Base-by-base conservation (phyloP, 2,329 filamentous ascomycete species). In the Diaporthe destruens region DNA sequence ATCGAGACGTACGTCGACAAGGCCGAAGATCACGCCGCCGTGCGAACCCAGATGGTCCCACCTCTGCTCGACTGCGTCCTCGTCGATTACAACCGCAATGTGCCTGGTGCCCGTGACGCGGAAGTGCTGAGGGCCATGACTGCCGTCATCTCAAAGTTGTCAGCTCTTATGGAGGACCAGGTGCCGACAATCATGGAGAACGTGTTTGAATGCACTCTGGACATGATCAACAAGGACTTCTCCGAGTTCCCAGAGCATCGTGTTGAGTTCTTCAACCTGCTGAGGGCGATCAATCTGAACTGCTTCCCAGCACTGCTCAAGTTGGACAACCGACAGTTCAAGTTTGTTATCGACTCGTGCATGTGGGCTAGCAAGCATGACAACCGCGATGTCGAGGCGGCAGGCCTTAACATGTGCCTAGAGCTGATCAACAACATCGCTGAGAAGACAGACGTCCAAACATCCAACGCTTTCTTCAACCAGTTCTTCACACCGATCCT, bases 351-450 rank as follows among this genome's bases (percentile, higher is more conserved):
- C 77, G 96, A 99, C 82, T 97, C 96, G 47, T 99, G 97, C 87
- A 95, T 98, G 88, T 99, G 96, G 97, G 96, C 97, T n/a, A 98
- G 96, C 87, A 99, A 99, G 87, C 96, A 99, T 83, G 96, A 99
- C 85, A 99, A 99, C 84, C 93, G 96, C 74, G 95, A 98, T 80
- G 96, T 99, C 39, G 96, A 99, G 84, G 94, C 94, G 77, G 97
- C 96, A 51, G 96, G 96, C 74, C 90, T 99, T 74, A 96, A 95
- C 83, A 99, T 99, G 96, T 98, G 96, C 82, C 90, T 98, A 77
- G 96, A 99, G 84, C 88, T 99, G 76, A 95, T 99, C 81, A 96
- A 93, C 84, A 99, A 99, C 84, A 98, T 99, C 86, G 94, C 96
- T 11, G 96, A 98, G 78, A 93, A 96, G 80, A 92, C 95, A 0